A percentile compares a stretch with the other conserved stretches of the same genome.
phyloP scores from a whole-genome alignment of 169 alveolate species.

The Amoebophrya sp. region DNA sequence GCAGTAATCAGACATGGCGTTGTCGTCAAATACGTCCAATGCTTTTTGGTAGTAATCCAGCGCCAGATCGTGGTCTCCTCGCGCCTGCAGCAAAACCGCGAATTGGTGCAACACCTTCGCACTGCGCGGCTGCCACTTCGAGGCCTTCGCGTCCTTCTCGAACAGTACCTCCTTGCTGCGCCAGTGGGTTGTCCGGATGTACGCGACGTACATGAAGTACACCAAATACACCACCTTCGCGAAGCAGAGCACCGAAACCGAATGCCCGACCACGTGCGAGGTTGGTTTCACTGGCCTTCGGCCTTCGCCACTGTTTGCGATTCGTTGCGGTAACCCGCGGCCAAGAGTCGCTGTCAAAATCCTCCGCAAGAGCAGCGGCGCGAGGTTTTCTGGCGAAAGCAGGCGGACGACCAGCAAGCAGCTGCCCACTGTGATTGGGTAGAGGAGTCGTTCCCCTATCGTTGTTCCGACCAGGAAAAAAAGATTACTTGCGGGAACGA shows the following conservation, averaged over 20 bases:
- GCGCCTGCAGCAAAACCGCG: not conserved
- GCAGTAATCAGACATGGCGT: not conserved
- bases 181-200: not conserved
- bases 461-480: conserved; percentile 29
- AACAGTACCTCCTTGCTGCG: not conserved
- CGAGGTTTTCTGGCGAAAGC: not conserved
- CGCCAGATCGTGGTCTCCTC: not conserved
- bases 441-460: conserved; percentile 35
- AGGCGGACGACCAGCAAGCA: not conserved
- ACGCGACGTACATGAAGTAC: not conserved
- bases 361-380: not conserved
- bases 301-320: too few relatives aligned
- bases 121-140: not conserved
- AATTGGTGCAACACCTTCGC: not conserved
- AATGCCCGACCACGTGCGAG: too few relatives aligned
- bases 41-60: not conserved
- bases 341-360: not conserved
- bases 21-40: not conserved
- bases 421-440: conserved; percentile 18
- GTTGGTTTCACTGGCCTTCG: too few relatives aligned
- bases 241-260: not conserved
- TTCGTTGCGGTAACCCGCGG: too few relatives aligned
- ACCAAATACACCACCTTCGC: not conserved
- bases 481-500: conserved; percentile 28
- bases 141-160: not conserved